These are phyloP conservation scores for Rubus idaeus DNA, from an alignment of 306 rosid genomes.

Conservation along the genomic window DNA sequence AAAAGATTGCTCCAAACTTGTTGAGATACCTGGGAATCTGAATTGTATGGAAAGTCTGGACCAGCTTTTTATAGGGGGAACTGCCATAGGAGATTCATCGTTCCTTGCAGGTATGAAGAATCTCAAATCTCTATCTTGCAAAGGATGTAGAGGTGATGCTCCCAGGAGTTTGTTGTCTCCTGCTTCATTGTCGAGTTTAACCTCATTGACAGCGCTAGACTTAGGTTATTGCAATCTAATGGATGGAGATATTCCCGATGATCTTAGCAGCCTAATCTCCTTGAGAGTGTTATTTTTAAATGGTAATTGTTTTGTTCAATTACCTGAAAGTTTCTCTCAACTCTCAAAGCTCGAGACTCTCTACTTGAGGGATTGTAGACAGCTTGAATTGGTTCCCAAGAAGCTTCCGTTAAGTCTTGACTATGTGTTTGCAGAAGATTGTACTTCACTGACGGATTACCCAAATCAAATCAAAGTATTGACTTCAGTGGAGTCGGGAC, in stretches of 20 bases:
- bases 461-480: background rate
- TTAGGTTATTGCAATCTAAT: slow-evolving; percentile 18
- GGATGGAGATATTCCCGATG: background rate
- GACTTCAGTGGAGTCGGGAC: background rate
- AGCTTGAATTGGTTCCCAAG: background rate
- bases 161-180: too few relatives aligned
- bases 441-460: slow-evolving; percentile 8
- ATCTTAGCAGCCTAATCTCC: background rate
- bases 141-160: background rate
- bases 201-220: background rate
- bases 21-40: slow-evolving; percentile 13
- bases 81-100: slow-evolving; percentile 12
- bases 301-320: background rate
- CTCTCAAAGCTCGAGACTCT: background rate
- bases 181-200: background rate
- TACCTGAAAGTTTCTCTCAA: background rate
- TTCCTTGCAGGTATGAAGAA: slow-evolving; percentile 10
- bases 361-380: background rate
- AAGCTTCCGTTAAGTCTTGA: slow-evolving; percentile 1
- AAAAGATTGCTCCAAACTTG: slow-evolving; percentile 13
- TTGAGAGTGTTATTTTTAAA: too few relatives aligned
- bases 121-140: background rate
- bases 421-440: background rate
- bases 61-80: slow-evolving; percentile 16
- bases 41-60: slow-evolving; percentile 14